phyloP scores from a whole-genome alignment of 306 rosid genomes.

The Citrullus colocynthis region DNA sequence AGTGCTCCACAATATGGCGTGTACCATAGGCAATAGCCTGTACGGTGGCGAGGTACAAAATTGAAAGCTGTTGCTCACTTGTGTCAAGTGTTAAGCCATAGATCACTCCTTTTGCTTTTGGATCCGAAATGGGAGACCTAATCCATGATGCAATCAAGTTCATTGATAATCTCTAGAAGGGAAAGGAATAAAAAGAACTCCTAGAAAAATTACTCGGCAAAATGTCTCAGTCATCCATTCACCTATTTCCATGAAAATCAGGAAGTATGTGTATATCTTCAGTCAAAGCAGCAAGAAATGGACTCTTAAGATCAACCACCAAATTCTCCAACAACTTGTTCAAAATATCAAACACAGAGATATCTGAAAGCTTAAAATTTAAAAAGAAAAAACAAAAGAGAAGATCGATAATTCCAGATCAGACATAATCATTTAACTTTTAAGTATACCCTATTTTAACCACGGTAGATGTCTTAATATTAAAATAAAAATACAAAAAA shows the following conservation, averaged over 20 bases:
- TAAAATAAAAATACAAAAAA: constrained; percentile 10
- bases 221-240: constrained; percentile 12
- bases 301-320: constrained; percentile 41
- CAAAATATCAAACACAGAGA: constrained; percentile 69
- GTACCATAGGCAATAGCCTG: constrained; percentile 96
- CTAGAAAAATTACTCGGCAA: constrained; percentile 4
- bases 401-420: background rate
- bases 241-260: constrained; percentile 98
- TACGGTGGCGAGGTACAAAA: constrained; percentile 74
- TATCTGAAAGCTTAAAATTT: constrained; percentile 24
- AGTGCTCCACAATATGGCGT: constrained; percentile 93
- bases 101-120: constrained; percentile 78
- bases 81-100: constrained; percentile 85
- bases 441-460: background rate
- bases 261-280: constrained; percentile 81
- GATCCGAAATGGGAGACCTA: constrained; percentile 97
- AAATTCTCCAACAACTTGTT: constrained; percentile 60
- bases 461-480: background rate
- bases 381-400: background rate
- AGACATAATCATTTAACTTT: background rate
- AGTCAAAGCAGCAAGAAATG: constrained; percentile 75
- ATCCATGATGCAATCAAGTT: constrained; percentile 8
- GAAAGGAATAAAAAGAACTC: constrained; percentile 5
- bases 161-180: background rate
- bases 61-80: constrained; percentile 68